These are phyloP conservation scores for Panaeolus cyanescens DNA, from an alignment of 768 basidiomycete genomes.

Conservation along the genomic window DNA sequence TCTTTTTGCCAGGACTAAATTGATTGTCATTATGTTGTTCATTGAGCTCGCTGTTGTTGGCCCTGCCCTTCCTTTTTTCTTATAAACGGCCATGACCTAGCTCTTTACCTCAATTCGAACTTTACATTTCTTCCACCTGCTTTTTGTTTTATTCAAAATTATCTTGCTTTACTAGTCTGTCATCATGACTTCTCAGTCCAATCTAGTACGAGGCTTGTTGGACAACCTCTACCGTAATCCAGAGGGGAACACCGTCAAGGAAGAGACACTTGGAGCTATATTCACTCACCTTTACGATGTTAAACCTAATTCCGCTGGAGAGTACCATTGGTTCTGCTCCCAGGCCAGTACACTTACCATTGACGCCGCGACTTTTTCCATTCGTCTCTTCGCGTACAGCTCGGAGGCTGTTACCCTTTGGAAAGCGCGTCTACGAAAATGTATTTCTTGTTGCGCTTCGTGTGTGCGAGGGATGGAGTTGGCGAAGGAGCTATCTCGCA, in stretches of 20 bases:
- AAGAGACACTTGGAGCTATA: conserved; percentile 38
- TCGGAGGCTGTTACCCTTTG: conserved; percentile 60
- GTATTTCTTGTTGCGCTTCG: conserved; percentile 62
- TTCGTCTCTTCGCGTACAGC: conserved; percentile 81
- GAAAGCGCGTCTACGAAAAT: conserved; percentile 55
- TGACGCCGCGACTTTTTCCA: conserved; percentile 77
- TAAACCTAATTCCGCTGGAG: conserved; percentile 35
- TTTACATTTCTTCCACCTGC: neutral
- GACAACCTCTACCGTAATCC: conserved; percentile 59
- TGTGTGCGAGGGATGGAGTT: conserved; percentile 72
- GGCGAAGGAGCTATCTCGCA: conserved; percentile 62
- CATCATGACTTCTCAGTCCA: conserved; percentile 16
- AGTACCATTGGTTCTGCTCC: conserved; percentile 82
- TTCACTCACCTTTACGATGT: conserved; percentile 57
- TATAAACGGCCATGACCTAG: neutral
- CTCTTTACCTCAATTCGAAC: neutral
- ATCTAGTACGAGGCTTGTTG: conserved; percentile 55
- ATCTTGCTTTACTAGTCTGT: conserved; percentile 4
- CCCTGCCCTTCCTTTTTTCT: neutral
- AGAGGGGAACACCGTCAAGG: conserved; percentile 42
- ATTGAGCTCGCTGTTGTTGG: neutral
- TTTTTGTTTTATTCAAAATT: neutral
- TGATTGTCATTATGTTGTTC: neutral
- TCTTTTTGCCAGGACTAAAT: no score
- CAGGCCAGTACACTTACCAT: conserved; percentile 55